These are phyloP conservation scores for Cladochytrium tenue DNA, from an alignment of 371 early-diverging fungal genomes.

Conservation along the genomic window DNA sequence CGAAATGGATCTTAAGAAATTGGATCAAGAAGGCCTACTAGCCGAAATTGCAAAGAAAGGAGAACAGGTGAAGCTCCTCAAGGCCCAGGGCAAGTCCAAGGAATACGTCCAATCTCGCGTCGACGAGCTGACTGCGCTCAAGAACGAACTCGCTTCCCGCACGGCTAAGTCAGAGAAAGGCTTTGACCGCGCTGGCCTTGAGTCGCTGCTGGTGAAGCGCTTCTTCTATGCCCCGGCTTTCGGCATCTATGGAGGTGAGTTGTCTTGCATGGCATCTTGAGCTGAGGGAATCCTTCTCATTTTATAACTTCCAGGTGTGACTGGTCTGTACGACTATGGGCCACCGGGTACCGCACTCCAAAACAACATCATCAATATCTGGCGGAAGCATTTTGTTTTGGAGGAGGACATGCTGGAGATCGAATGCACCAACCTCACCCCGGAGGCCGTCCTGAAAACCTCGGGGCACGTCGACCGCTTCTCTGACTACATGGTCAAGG, in stretches of 20 bases:
- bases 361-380: slow-evolving; percentile 89
- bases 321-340: slow-evolving; percentile 99
- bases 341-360: slow-evolving; percentile 95
- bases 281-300: slow-evolving; percentile 2
- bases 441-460: slow-evolving; percentile 96
- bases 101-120: slow-evolving; percentile 40
- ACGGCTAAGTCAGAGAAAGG: slow-evolving; percentile 20
- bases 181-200: slow-evolving; percentile 63
- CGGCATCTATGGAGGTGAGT: slow-evolving; percentile 87
- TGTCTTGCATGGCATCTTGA: not conserved
- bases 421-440: slow-evolving; percentile 97
- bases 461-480: slow-evolving; percentile 99
- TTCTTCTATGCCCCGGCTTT: slow-evolving; percentile 97
- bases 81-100: slow-evolving; percentile 44
- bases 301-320: slow-evolving; percentile 67
- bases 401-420: slow-evolving; percentile 99
- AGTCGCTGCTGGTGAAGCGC: slow-evolving; percentile 77
- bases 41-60: slow-evolving; percentile 35
- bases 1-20: not conserved
- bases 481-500: slow-evolving; percentile 98
- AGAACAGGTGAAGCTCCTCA: slow-evolving; percentile 40
- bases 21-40: slow-evolving; percentile 26
- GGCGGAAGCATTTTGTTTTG: slow-evolving; percentile 96
- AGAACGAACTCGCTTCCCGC: slow-evolving; percentile 32
- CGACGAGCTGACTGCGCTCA: slow-evolving; percentile 40